These are phyloP conservation scores for Ogataea zsoltii DNA, from an alignment of 805 yeast species.

Conservation along the genomic window DNA sequence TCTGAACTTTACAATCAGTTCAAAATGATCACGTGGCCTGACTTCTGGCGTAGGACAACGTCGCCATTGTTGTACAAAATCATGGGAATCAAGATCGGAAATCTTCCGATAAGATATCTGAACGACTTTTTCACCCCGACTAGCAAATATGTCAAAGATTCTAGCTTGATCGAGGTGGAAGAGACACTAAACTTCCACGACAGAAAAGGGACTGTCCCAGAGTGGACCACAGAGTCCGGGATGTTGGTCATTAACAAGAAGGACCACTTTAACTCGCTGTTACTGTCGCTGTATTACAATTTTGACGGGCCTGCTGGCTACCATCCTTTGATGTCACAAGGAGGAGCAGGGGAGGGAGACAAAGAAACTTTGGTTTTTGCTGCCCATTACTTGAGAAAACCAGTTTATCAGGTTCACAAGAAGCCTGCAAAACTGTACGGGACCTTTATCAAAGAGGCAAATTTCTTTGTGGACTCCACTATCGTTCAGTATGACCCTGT, in stretches of 20 bases:
- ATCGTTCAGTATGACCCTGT: conserved; percentile 35
- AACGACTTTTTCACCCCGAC: conserved; percentile 27
- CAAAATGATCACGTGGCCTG: conserved; percentile 74
- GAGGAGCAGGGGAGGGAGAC: conserved; percentile 75
- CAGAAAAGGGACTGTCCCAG: conserved; percentile 62
- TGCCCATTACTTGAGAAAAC: conserved; percentile 47
- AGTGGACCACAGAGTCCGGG: conserved; percentile 68
- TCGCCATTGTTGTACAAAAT: conserved; percentile 56
- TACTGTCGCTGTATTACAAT: conserved; percentile 67
- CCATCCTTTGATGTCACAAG: conserved; percentile 61
- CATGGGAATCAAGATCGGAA: conserved; percentile 34
- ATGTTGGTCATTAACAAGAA: conserved; percentile 60
- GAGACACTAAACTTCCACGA: conserved; percentile 51
- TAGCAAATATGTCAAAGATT: conserved; percentile 10
- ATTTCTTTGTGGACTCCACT: conserved; percentile 29
- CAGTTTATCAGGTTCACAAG: conserved; percentile 50
- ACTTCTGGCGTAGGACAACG: conserved; percentile 71
- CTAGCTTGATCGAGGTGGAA: conserved; percentile 22
- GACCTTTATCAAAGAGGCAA: conserved; percentile 19
- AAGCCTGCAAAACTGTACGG: conserved; percentile 31
- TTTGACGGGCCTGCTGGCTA: conserved; percentile 60
- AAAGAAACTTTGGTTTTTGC: conserved; percentile 74
- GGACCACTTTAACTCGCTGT: conserved; percentile 56
- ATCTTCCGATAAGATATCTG: conserved; percentile 19
- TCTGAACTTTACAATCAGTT: conserved; percentile 45